Conservation (phyloP, 768 basidiomycete genomes). For the Rhodocollybia butyracea region DNA sequence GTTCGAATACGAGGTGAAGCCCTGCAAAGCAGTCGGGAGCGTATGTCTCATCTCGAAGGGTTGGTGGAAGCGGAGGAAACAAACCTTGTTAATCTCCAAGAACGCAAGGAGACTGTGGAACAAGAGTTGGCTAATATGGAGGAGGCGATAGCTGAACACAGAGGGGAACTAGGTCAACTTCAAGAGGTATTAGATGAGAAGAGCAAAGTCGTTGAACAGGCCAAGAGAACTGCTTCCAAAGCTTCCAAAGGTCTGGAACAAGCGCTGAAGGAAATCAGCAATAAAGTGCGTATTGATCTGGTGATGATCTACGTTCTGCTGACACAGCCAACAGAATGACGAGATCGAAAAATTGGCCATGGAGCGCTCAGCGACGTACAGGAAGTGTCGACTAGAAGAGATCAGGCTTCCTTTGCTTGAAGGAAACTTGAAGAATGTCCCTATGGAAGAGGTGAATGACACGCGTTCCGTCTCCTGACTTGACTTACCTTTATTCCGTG, state of each 20-base stretch:
- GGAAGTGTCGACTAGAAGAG: constrained; percentile 92
- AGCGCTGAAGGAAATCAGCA: constrained; percentile 85
- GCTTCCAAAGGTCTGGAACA: constrained; percentile 80
- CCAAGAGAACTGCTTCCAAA: constrained; percentile 66
- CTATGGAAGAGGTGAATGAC: constrained; percentile 90
- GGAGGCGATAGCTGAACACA: constrained; percentile 50
- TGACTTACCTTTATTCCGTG: background rate
- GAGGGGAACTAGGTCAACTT: constrained; percentile 57
- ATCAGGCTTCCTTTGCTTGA: constrained; percentile 73
- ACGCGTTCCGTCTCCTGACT: constrained; percentile 5
- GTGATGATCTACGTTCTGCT: constrained; percentile 19
- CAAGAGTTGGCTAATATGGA: constrained; percentile 60
- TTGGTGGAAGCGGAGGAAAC: constrained; percentile 49
- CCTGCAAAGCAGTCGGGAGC: constrained; percentile 58
- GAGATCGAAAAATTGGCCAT: constrained; percentile 86
- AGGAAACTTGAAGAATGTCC: constrained; percentile 82
- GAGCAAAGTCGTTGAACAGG: constrained; percentile 69
- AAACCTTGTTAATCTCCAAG: constrained; percentile 50
- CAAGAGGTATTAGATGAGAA: constrained; percentile 71
- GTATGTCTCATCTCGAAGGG: constrained; percentile 52
- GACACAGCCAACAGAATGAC: constrained; percentile 54
- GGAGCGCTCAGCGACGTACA: constrained; percentile 83
- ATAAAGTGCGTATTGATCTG: constrained; percentile 46
- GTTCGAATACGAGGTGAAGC: constrained; percentile 80
- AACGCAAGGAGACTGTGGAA: constrained; percentile 51